These are phyloP conservation scores for Penicillium paxilli DNA, from an alignment of 495 filamentous ascomycete genomes.

Conservation along the genomic window DNA sequence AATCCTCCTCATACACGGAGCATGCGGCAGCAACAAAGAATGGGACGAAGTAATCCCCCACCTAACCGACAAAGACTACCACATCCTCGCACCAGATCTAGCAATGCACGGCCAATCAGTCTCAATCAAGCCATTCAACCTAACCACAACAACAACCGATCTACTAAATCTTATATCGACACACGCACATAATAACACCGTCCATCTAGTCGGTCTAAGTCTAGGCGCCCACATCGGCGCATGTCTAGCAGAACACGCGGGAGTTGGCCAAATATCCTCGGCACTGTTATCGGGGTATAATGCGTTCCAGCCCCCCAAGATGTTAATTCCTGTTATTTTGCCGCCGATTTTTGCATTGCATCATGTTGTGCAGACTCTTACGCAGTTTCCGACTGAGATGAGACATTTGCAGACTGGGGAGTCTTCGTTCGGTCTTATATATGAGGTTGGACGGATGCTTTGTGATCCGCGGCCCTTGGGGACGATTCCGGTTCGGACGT, in stretches of 20 bases:
- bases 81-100: conserved; percentile 18
- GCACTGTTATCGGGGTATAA: conserved; percentile 12
- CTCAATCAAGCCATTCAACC: conserved; percentile 8
- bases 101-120: conserved; percentile 17
- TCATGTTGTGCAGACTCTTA: not conserved
- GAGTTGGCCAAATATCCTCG: conserved; percentile 1
- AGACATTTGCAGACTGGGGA: conserved; percentile 4
- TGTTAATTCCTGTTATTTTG: not conserved
- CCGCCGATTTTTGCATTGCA: not conserved
- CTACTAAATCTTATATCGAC: conserved; percentile 4
- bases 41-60: conserved; percentile 14
- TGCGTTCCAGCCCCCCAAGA: not conserved
- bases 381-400: not conserved
- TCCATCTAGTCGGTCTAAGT: conserved; percentile 14
- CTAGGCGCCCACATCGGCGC: conserved; percentile 17
- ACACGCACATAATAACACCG: conserved; percentile 8
- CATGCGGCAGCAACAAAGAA: conserved; percentile 6
- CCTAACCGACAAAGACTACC: conserved; percentile 11
- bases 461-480: conserved; percentile 3
- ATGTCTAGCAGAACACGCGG: conserved; percentile 1
- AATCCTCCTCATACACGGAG: conserved; percentile 20
- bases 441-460: conserved; percentile 1
- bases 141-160: conserved; percentile 2
- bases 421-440: not conserved
- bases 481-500: not conserved